Evolutionary conservation across 257 asterid species (phyloP), one percentile per base, ranked within the genome.

Genomic region (Penstemon davidsonii): DNA sequence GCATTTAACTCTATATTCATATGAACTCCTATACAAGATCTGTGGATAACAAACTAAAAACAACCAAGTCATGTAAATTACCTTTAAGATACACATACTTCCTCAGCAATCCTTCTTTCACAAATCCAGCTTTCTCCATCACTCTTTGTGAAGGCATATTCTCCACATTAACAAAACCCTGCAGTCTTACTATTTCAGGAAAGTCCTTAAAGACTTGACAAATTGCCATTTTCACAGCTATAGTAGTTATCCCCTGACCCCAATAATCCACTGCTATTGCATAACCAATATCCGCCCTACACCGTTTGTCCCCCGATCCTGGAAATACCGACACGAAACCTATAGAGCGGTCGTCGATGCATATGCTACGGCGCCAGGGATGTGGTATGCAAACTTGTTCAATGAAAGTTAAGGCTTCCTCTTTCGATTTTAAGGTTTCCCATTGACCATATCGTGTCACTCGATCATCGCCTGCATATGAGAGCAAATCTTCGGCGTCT

Each of bases 391-490:
- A 81, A 0, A 65, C 54, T 7, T 83, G 74, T 12, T 64, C 9
- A 74, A 86, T 79, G 84, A 83, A 86, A 51, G 67, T 67, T 61
- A 59, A 33, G 5, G 89, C 83, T 15, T 81, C 86, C 5, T 83
- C 79, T 64, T 59, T 76, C 8, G 87, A 77, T 11, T 80, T 61
- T 67, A 83, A 10, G 0, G 87, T 71, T 33, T 55, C 76, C 83
- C 81, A 77, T 46, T 74, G 53, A 64, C 69, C 59, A 57, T 54
- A 60, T 4, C 41, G 51, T 0, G 77, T 83, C 6, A 86, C 84
- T 36, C 81, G 74, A 64, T 86, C 89, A 52, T 86, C 86, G 7
- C 84, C 87, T 1, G 84, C 86, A 89, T 88, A 86, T 18, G 53
- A 45, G 3, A 86, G 71, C 10, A 86, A 42, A 67, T 81, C 86